A percentile compares a stretch with the other conserved stretches of the same genome.
Evolutionary conservation across 208 protist species (phyloP).

Genomic region (Spongospora subterranea): DNA sequence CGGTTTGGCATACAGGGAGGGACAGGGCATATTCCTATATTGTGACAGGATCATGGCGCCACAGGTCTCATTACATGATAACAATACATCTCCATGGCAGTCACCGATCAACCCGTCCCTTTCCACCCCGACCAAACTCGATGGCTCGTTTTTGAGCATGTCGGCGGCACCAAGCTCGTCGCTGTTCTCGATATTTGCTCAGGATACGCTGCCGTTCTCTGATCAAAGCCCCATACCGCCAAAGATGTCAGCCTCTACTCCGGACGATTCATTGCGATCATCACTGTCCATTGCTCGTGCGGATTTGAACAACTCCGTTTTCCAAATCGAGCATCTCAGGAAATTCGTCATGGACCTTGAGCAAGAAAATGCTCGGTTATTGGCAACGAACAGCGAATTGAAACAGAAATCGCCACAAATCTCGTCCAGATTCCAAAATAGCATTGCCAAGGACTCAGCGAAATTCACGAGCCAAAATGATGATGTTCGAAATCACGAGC

Average conservation of each 20-base stretch:
- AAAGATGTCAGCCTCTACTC: neutral
- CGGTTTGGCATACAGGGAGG: too few species aligned
- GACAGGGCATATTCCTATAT: too few species aligned
- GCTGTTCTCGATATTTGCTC: too few species aligned
- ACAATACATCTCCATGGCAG: too few species aligned
- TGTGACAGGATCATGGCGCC: too few species aligned
- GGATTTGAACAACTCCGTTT: neutral
- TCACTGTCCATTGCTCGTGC: conserved; percentile 34
- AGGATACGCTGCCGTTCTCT: neutral
- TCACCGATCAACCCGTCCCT: too few species aligned
- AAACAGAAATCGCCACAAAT: neutral
- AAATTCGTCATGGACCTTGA: conserved; percentile 14
- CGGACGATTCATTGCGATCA: conserved; percentile 20
- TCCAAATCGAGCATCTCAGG: conserved; percentile 21
- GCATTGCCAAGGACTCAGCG: neutral
- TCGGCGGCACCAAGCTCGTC: too few species aligned
- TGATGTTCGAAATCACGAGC: neutral
- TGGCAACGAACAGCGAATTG: neutral
- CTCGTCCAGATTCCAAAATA: neutral
- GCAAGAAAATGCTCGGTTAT: neutral
- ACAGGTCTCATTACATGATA: too few species aligned
- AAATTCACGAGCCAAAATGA: neutral
- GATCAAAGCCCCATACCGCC: neutral
- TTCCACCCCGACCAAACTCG: too few species aligned
- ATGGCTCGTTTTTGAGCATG: too few species aligned